A percentile compares a stretch with the other conserved stretches of the same genome.
These are phyloP conservation scores for Senna tora DNA, from an alignment of 306 rosid species.

Conservation along the genomic window DNA sequence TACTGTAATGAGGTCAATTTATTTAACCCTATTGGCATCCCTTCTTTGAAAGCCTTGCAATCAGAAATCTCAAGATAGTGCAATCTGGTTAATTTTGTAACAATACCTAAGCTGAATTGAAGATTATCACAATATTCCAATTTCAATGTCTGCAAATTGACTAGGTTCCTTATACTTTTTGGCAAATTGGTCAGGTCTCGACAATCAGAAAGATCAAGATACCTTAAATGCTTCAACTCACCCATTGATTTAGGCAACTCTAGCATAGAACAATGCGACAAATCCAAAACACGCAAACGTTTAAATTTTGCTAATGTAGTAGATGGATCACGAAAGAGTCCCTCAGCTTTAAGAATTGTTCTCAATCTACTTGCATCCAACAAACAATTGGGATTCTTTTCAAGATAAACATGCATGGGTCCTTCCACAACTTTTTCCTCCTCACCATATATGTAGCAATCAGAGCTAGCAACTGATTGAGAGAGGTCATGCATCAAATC, in stretches of 20 bases:
- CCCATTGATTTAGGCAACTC: neutral
- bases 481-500: neutral
- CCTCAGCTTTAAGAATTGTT: neutral
- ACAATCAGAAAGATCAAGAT: slow-evolving; percentile 6
- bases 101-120: neutral
- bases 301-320: neutral
- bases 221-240: slow-evolving; percentile 10
- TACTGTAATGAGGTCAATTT: neutral
- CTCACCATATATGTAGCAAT: neutral
- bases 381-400: neutral
- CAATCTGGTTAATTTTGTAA: neutral
- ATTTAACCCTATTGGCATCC: neutral
- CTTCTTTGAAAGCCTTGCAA: neutral
- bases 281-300: neutral
- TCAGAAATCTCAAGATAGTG: neutral
- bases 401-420: neutral
- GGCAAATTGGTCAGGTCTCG: neutral
- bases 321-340: neutral
- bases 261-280: neutral
- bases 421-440: too few relatives aligned
- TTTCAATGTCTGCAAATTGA: slow-evolving; percentile 23
- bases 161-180: neutral
- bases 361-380: neutral
- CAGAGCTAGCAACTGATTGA: neutral
- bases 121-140: neutral